These are phyloP conservation scores for Syzygium oleosum DNA, from an alignment of 345 rosid genomes.

Conservation along the genomic window DNA sequence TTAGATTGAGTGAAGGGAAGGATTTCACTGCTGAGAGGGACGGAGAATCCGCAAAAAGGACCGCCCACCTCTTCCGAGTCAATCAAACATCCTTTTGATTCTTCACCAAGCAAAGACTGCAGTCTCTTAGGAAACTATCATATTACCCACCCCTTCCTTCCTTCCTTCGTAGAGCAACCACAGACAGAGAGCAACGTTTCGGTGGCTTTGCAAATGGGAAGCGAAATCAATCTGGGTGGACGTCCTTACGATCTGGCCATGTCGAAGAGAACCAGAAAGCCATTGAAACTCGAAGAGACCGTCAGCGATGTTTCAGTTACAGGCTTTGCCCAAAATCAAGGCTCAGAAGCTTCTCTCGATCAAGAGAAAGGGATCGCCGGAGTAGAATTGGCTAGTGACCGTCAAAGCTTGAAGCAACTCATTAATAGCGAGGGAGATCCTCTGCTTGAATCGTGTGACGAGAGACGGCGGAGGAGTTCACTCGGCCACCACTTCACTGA, in stretches of 20 bases:
- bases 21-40: not conserved
- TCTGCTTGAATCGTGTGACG: not conserved
- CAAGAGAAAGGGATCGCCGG: not conserved
- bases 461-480: slow-evolving; percentile 22
- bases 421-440: slow-evolving; percentile 23
- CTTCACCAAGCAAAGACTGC: slow-evolving; percentile 8
- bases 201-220: slow-evolving; percentile 27
- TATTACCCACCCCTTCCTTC: not conserved
- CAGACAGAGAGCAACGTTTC: not conserved
- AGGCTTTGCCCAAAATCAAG: not conserved
- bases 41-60: slow-evolving; percentile 12
- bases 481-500: slow-evolving; percentile 39
- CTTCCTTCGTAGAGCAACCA: not conserved
- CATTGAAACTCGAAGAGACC: slow-evolving; percentile 7
- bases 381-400: slow-evolving; percentile 13
- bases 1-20: not conserved
- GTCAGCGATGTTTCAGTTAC: not conserved
- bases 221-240: slow-evolving; percentile 19
- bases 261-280: slow-evolving; percentile 76
- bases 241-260: slow-evolving; percentile 45
- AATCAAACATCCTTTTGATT: slow-evolving; percentile 7
- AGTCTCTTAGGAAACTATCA: not conserved
- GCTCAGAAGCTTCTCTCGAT: not conserved
- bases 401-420: slow-evolving; percentile 55
- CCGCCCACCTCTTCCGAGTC: slow-evolving; percentile 15